A percentile compares a stretch with the other conserved stretches of the same genome.
Conservation (phyloP, 139 green algal genomes). For the Klebsormidium nitens region DNA sequence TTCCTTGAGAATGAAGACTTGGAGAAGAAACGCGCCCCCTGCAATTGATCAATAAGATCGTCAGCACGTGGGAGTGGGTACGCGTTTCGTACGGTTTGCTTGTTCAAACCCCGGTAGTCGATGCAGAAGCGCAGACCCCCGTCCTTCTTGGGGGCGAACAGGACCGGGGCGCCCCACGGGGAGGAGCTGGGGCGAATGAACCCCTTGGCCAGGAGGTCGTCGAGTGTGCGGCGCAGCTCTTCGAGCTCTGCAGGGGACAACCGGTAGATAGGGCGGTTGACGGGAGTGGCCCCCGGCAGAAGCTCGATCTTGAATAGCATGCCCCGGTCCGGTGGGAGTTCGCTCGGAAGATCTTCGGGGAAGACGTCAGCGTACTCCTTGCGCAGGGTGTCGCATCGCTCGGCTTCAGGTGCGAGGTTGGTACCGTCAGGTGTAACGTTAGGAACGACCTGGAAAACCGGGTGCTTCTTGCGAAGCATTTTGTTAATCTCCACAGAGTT, state of each 20-base stretch:
- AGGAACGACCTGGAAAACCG: too few relatives aligned
- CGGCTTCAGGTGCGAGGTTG: too few relatives aligned
- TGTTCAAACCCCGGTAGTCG: slow-evolving; percentile 54
- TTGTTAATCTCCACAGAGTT: too few relatives aligned
- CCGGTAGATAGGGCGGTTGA: slow-evolving; percentile 29
- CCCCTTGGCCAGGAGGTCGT: slow-evolving; percentile 42
- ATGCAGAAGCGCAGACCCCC: slow-evolving; percentile 49
- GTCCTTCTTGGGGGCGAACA: slow-evolving; percentile 56
- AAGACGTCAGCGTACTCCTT: slow-evolving; percentile 13
- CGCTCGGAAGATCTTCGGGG: background rate
- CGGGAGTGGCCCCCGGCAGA: slow-evolving; percentile 15
- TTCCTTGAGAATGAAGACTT: too few relatives aligned
- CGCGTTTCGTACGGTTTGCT: slow-evolving; percentile 41
- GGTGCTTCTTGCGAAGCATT: too few relatives aligned
- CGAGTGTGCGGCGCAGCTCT: slow-evolving; percentile 47
- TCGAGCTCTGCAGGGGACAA: slow-evolving; percentile 44
- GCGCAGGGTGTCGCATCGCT: too few relatives aligned
- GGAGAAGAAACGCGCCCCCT: slow-evolving; percentile 17
- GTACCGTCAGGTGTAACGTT: too few relatives aligned
- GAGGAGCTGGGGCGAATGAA: slow-evolving; percentile 37
- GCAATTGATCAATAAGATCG: slow-evolving; percentile 39
- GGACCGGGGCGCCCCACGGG: slow-evolving; percentile 46
- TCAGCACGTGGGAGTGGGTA: slow-evolving; percentile 52
- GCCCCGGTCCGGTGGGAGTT: slow-evolving; percentile 14
- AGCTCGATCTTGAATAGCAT: too few relatives aligned